Conservation (phyloP, 2,329 filamentous ascomycete genomes). For the Colletotrichum chlorophyti region DNA sequence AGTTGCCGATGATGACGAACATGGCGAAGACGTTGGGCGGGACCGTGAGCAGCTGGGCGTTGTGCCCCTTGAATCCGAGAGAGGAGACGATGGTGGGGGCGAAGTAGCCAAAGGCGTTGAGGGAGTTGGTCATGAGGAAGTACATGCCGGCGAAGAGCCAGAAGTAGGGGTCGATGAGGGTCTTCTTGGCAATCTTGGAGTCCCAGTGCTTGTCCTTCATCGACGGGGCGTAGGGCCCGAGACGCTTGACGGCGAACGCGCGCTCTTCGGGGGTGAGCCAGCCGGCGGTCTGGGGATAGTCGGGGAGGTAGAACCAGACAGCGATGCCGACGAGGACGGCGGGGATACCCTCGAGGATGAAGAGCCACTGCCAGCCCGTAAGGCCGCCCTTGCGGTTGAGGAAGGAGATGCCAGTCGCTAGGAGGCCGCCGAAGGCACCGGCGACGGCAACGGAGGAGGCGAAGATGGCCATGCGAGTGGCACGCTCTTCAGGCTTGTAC, state of each 20-base stretch:
- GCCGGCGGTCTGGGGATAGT: conserved; percentile 41
- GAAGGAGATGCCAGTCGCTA: conserved; percentile 58
- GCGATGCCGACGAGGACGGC: conserved; percentile 39
- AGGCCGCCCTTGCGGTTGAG: conserved; percentile 54
- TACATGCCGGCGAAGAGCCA: conserved; percentile 41
- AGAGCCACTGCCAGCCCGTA: conserved; percentile 68
- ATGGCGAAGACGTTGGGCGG: conserved; percentile 45
- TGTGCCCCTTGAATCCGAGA: conserved; percentile 40
- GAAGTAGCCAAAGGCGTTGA: conserved; percentile 44
- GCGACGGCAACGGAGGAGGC: conserved; percentile 64
- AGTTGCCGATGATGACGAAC: conserved; percentile 40
- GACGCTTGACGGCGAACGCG: conserved; percentile 42
- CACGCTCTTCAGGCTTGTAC: conserved; percentile 66
- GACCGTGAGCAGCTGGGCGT: conserved; percentile 44
- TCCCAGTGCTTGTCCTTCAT: conserved; percentile 44
- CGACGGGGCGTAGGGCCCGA: conserved; percentile 41
- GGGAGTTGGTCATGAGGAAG: conserved; percentile 42
- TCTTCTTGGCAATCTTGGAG: conserved; percentile 38
- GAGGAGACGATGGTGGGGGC: conserved; percentile 42
- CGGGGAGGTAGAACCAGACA: conserved; percentile 40
- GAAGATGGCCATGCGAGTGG: conserved; percentile 65
- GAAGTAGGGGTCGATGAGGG: conserved; percentile 41
- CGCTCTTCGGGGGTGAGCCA: conserved; percentile 42
- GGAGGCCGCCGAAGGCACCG: conserved; percentile 66
- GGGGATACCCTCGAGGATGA: conserved; percentile 57